Base-by-base conservation (phyloP, 2,329 filamentous ascomycete genomes). In the Trichophyton schoenleinii region DNA sequence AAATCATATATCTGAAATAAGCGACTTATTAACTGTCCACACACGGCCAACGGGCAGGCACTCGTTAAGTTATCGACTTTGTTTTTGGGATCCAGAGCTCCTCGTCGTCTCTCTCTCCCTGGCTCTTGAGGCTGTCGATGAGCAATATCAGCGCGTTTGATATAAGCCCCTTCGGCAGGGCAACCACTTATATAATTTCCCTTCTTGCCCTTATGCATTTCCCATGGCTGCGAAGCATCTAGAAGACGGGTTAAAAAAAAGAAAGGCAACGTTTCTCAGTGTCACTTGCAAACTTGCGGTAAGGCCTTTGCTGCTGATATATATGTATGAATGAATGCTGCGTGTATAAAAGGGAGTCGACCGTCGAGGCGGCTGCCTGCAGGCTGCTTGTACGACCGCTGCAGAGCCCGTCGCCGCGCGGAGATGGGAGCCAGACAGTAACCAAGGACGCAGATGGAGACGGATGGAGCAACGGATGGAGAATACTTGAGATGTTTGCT, bases 151-250 rank as follows among this genome's bases (percentile, higher is more conserved):
- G 15, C 15, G 13, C 49, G 18, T 48, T 48, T 25, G 44, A 53
- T 53, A 34, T 53, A 28, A 13, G 20, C 49, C 49, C 25, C 13
- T 25, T 53, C 49, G 49, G 15, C 49, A 53, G 28, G 28, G 49
- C 49, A 53, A 25, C 49, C 49, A 53, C 49, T 53, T 34, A 53
- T 53, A 53, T 53, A 53, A 53, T 53, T 53, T 53, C 28, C 49
- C 25, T 34, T 53, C 49, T 18, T 2, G 49, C 25, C 20, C 28
- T 31, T 31, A 15, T 53, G 49, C 49, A 53, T 34, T 22, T 7
- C 28, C 49, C 49, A 9, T 25, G 22, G 15, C 6, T 25, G 28
- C 13, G 49, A 53, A 53, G n/a, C 28, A 25, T 25, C 25, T 53
- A 53, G 49, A 53, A 53, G 28, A 31, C 2, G 28, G 28, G 28